Evolutionary conservation across 2,329 filamentous ascomycete species (phyloP), one percentile per base, ranked within the genome.

Genomic region (Hypoxylon sp.): DNA sequence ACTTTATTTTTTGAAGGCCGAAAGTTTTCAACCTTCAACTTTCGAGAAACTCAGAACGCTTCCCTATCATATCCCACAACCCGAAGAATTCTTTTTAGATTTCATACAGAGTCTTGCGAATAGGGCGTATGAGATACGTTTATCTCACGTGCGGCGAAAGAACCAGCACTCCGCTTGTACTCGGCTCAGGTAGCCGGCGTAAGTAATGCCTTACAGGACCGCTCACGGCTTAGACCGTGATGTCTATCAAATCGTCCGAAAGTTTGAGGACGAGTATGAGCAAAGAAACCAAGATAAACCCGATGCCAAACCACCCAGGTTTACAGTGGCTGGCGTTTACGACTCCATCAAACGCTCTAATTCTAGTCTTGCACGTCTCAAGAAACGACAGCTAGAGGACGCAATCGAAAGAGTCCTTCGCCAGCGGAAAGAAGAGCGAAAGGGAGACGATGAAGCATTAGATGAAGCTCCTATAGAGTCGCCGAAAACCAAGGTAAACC

Each of bases 301-400:
- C 24, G 29, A 6, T n/a, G 51, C 29, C 8, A 79, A 78, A 17
- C 76, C 77, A 17, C 80, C 84, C 6, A 84, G 82, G 58, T 81
- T 92, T 6, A 89, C 88, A 1, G 83, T 91, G 2, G 80, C 85
- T 2, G 80, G 83, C 1, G 87, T 97, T 1, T 97, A 96, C 77
- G 91, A 94, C 42, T 88, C 88, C 65, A 93, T 98, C 68, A 93
- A 94, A 73, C 83, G 85, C 55, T 97, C 94, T 13, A 98, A 98
- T 78, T 97, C 94, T 0, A 94, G 92, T 73, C 81, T 98, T 21
- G 93, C 92, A 69, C 86, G 96, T 21, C 89, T 92, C 72, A 93
- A 93, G 42, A 97, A 96, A 79, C 91, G 90, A 67, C 84, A 91
- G 0, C 82, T 98, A 1, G 93, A 97, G 78, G 92, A 96, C 70